Conservation (phyloP, 208 protist species). For the Phytomonas sp. region DNA sequence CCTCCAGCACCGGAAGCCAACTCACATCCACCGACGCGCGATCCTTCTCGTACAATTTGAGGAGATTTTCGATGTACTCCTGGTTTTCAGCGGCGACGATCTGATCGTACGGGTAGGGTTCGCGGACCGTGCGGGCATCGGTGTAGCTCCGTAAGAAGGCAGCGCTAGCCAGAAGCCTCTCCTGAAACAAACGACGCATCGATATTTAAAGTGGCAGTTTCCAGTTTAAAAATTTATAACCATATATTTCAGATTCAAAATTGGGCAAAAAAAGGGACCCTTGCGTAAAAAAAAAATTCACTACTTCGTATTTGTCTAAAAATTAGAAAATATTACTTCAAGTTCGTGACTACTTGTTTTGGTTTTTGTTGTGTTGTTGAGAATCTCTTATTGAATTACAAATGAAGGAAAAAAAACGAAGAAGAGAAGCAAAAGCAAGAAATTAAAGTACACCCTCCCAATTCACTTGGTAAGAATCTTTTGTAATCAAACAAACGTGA, state of each 20-base stretch:
- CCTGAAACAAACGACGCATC: background rate
- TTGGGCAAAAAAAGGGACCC: background rate
- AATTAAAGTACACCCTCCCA: background rate
- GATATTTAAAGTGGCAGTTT: background rate
- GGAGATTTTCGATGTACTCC: slow-evolving; percentile 68
- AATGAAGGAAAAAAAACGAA: background rate
- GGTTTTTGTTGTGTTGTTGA: background rate
- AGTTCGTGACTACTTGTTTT: background rate
- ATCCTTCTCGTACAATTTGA: slow-evolving; percentile 71
- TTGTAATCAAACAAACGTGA: background rate
- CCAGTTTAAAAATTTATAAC: background rate
- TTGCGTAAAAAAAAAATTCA: background rate
- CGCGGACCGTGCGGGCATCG: slow-evolving; percentile 69
- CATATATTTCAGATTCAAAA: background rate
- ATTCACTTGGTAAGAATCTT: background rate
- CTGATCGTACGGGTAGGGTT: slow-evolving; percentile 71
- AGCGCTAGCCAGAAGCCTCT: background rate
- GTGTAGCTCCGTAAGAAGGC: slow-evolving; percentile 42
- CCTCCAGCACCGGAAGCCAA: slow-evolving; percentile 79
- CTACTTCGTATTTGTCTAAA: background rate
- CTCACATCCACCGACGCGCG: slow-evolving; percentile 58
- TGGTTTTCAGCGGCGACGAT: slow-evolving; percentile 60
- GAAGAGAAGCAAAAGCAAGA: background rate
- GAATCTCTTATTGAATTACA: background rate
- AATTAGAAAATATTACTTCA: background rate